phyloP scores from a whole-genome alignment of 495 filamentous ascomycete genomes.

The Daldinia concentrica region DNA sequence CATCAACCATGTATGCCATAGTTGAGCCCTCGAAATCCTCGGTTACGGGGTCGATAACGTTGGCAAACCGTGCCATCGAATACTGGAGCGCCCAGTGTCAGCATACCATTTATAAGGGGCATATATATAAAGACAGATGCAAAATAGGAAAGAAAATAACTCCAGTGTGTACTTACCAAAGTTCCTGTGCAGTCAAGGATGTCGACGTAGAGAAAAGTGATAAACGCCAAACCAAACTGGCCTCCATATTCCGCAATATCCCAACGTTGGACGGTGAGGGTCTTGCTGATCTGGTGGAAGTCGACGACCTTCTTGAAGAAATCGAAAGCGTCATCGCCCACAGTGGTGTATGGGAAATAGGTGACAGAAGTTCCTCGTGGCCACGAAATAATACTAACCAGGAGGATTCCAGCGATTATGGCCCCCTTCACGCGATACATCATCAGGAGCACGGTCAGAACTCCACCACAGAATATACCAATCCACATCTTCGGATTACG shows the following conservation, averaged over 20 bases:
- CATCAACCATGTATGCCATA: conserved; percentile 81
- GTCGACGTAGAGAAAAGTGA: conserved; percentile 88
- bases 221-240: conserved; percentile 79
- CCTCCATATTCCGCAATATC: conserved; percentile 66
- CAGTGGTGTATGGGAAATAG: conserved; percentile 74
- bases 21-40: conserved; percentile 83
- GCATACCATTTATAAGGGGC: not conserved
- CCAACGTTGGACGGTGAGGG: conserved; percentile 74
- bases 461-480: conserved; percentile 82
- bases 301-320: conserved; percentile 86
- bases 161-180: conserved; percentile 45
- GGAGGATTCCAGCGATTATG: conserved; percentile 78
- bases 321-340: conserved; percentile 73
- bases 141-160: not conserved
- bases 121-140: not conserved
- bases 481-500: conserved; percentile 81
- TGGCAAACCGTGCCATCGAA: conserved; percentile 82
- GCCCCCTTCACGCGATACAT: conserved; percentile 86
- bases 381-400: conserved; percentile 88
- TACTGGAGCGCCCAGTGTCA: conserved; percentile 53
- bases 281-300: conserved; percentile 76
- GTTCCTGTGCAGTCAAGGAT: conserved; percentile 82
- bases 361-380: conserved; percentile 76
- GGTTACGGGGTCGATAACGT: conserved; percentile 75
- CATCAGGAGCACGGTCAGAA: conserved; percentile 79